Base-by-base conservation (phyloP, 805 yeast species). In the Wickerhamiella kurtzmanii region DNA sequence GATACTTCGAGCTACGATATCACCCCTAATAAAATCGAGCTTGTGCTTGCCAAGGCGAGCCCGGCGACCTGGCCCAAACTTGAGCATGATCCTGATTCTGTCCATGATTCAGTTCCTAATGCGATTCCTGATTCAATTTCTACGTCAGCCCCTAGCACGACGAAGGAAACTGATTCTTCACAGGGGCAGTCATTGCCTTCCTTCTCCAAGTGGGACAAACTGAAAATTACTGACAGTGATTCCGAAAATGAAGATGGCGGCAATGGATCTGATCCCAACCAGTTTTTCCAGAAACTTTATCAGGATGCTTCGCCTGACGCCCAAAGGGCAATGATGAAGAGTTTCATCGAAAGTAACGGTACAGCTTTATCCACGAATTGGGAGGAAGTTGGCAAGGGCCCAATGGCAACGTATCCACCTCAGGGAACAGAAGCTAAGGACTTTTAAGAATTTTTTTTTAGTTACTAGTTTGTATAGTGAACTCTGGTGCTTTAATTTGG, bases 301-400 rank as follows among this genome's bases (percentile, higher is more conserved):
- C 72, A 73, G 22, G 79, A 74, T 53, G 89, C 94, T 0, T 94
- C 87, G 60, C 92, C 82, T 5, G 96, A 92, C 57, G 80, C 94
- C 1, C 70, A 70, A 54, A 71, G 94, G 44, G 99, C 99, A 1
- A 92, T 92, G 97, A 82, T 85, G 94, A 92, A 92, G 66, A 84
- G 95, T 45, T 92, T 75, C 57, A 71, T 77, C n/a, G 96, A 92
- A 64, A 83, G 95, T 55, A 82, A 83, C 56, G 99, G 99, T 18
- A 92, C 98, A 0, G 77, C 94, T 1, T 68, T 92, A 49, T 84
- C 94, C 41, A 92, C 98, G 3, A 83, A 85, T 60, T 92, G 99
- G 99, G 74, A 67, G 9, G 95, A 86, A 50, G 97, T 94, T 2
- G 69, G 75, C 36, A 69, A 73, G 47, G 77, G 76, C 49, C 70